Evolutionary conservation across 2,329 filamentous ascomycete species (phyloP).

Genomic region (Colletotrichum tofieldiae): DNA sequence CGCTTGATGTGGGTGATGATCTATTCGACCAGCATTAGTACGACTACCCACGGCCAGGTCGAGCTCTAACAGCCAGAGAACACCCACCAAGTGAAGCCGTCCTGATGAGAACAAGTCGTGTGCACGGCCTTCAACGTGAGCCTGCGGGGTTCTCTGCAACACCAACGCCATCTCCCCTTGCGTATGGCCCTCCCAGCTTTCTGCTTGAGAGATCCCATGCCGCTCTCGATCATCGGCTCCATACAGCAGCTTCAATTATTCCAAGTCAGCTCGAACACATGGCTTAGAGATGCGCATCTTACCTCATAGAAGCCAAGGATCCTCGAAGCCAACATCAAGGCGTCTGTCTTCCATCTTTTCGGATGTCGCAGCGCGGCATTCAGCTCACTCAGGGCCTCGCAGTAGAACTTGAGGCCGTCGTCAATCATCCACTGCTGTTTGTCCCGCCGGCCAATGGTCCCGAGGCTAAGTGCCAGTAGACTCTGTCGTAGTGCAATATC

Average conservation of each 20-base stretch:
- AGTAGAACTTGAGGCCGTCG: slow-evolving; percentile 46
- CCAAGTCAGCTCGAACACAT: slow-evolving; percentile 4
- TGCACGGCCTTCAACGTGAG: slow-evolving; percentile 34
- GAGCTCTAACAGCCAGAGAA: rapidly evolving
- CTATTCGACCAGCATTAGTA: neutral
- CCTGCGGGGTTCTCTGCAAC: slow-evolving; percentile 22
- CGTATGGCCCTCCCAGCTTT: slow-evolving; percentile 44
- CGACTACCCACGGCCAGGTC: neutral
- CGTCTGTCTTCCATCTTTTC: slow-evolving; percentile 37
- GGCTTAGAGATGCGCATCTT: neutral
- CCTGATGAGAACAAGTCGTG: slow-evolving; percentile 46
- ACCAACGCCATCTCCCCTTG: slow-evolving; percentile 42
- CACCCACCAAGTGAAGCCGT: slow-evolving; percentile 45
- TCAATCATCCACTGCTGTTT: slow-evolving; percentile 43
- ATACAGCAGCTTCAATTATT: slow-evolving; percentile 37
- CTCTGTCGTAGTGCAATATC: slow-evolving; percentile 41
- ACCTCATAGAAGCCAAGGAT: slow-evolving; percentile 46
- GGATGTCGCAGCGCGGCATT: slow-evolving; percentile 25
- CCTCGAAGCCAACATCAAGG: slow-evolving; percentile 36
- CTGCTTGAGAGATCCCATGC: slow-evolving; percentile 35
- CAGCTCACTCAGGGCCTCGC: slow-evolving; percentile 41
- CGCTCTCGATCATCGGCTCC: slow-evolving; percentile 41
- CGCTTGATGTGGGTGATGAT: slow-evolving; percentile 41
- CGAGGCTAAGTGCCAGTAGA: slow-evolving; percentile 45
- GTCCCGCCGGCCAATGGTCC: slow-evolving; percentile 44